phyloP scores from a whole-genome alignment of 768 basidiomycete species.

The Lactifluus volemus region DNA sequence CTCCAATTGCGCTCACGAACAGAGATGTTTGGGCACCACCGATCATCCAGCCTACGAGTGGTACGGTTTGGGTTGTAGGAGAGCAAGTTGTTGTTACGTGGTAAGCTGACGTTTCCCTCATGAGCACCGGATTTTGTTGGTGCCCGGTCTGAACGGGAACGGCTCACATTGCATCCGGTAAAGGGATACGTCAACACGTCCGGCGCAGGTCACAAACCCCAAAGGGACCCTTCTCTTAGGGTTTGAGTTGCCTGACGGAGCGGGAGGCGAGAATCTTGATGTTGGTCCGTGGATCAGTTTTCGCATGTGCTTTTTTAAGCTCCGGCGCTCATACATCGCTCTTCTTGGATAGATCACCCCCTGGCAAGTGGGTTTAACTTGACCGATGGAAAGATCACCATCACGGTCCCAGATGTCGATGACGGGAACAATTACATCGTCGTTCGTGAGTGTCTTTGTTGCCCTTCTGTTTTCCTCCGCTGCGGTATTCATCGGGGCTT shows the following conservation, averaged over 20 bases:
- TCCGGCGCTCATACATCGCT: not conserved
- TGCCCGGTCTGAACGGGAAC: not conserved
- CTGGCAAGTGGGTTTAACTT: slow-evolving; percentile 51
- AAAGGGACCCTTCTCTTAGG: slow-evolving; percentile 47
- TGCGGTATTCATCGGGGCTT: slow-evolving; percentile 3
- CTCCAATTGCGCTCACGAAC: not conserved
- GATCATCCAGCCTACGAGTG: slow-evolving; percentile 39
- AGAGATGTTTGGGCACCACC: slow-evolving; percentile 39
- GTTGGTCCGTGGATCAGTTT: slow-evolving; percentile 29
- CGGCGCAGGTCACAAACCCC: slow-evolving; percentile 31
- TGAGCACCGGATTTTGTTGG: no score
- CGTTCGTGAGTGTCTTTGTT: slow-evolving; percentile 41
- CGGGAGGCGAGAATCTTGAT: slow-evolving; percentile 43
- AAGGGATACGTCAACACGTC: slow-evolving; percentile 39
- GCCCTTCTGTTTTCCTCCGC: not conserved
- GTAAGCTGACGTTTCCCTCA: slow-evolving; percentile 26
- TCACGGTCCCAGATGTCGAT: slow-evolving; percentile 45
- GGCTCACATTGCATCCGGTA: not conserved
- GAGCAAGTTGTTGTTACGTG: slow-evolving; percentile 42
- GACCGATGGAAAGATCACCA: slow-evolving; percentile 35
- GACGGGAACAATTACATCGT: slow-evolving; percentile 46
- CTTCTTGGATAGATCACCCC: slow-evolving; percentile 37
- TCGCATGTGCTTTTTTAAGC: slow-evolving; percentile 19
- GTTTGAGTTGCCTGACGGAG: slow-evolving; percentile 31
- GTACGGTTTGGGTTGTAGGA: slow-evolving; percentile 45